A percentile compares a stretch with the other conserved stretches of the same genome.
Evolutionary conservation across 345 rosid genomes (phyloP).

Genomic region (Eutrema japonicum): DNA sequence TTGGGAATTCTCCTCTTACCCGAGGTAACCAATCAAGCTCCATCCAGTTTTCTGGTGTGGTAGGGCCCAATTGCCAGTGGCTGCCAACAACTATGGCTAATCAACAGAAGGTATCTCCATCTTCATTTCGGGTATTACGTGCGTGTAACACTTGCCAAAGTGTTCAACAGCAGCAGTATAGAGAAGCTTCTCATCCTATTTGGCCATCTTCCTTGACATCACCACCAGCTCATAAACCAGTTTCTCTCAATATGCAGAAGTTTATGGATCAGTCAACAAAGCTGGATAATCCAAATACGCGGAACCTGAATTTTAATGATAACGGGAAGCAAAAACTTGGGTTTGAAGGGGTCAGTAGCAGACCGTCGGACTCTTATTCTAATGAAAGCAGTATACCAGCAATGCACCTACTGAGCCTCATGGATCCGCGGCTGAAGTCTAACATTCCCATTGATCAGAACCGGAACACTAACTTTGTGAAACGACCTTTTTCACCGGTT

Average conservation of each 20-base stretch:
- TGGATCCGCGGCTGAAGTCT: conserved; percentile 73
- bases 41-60: conserved; percentile 48
- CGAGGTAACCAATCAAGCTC: conserved; percentile 52
- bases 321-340: conserved; percentile 45
- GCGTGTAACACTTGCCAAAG: conserved; percentile 54
- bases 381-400: conserved; percentile 82
- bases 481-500: conserved; percentile 46
- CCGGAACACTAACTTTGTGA: conserved; percentile 47
- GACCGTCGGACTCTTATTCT: conserved; percentile 56
- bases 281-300: conserved; percentile 42
- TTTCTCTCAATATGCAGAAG: conserved; percentile 45
- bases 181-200: conserved; percentile 47
- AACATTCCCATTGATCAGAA: conserved; percentile 51
- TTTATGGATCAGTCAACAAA: conserved; percentile 44
- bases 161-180: conserved; percentile 48
- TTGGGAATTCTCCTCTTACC: conserved; percentile 39
- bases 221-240: conserved; percentile 40
- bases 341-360: conserved; percentile 50
- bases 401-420: conserved; percentile 89
- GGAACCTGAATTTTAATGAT: conserved; percentile 44
- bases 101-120: conserved; percentile 41
- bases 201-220: conserved; percentile 52
- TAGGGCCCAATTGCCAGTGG: conserved; percentile 52
- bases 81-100: conserved; percentile 38
- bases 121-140: conserved; percentile 44